These are phyloP conservation scores for Aspergillus tamarii DNA, from an alignment of 2,329 filamentous ascomycete genomes.

Conservation along the genomic window DNA sequence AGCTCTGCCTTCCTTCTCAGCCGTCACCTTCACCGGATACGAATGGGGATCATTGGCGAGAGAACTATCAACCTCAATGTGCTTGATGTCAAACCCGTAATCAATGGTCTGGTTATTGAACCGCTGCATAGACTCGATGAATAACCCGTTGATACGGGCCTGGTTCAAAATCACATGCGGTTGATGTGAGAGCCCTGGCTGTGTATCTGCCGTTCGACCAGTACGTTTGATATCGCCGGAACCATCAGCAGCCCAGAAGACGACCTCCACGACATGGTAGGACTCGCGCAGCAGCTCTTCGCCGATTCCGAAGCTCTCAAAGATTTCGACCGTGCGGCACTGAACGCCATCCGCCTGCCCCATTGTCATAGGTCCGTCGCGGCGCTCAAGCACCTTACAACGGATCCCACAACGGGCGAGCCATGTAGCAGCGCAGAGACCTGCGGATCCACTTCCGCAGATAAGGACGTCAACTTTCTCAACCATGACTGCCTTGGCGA, in stretches of 20 bases:
- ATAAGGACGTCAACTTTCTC: constrained; percentile 59
- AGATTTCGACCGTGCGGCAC: constrained; percentile 64
- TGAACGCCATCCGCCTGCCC: constrained; percentile 69
- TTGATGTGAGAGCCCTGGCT: constrained; percentile 56
- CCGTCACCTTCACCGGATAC: constrained; percentile 51
- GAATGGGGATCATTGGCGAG: constrained; percentile 40
- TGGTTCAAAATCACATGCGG: constrained; percentile 63
- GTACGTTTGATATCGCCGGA: constrained; percentile 49
- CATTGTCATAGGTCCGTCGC: constrained; percentile 56
- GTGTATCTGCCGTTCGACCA: constrained; percentile 57
- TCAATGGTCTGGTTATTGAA: constrained; percentile 52
- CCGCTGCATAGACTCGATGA: constrained; percentile 56
- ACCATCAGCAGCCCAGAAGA: constrained; percentile 56
- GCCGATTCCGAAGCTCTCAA: constrained; percentile 61
- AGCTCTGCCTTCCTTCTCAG: constrained; percentile 45
- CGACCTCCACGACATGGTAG: constrained; percentile 61
- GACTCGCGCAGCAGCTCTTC: constrained; percentile 60
- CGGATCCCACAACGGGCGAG: constrained; percentile 60
- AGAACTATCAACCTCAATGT: constrained; percentile 54
- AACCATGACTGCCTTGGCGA: constrained; percentile 2
- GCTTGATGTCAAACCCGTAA: constrained; percentile 58
- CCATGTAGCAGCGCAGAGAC: constrained; percentile 64
- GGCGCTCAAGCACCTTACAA: constrained; percentile 62
- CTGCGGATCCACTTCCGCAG: constrained; percentile 64
- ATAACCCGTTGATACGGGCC: constrained; percentile 57